phyloP scores from a whole-genome alignment of 1,139 yeast species.

The Pneumocystis canis region DNA sequence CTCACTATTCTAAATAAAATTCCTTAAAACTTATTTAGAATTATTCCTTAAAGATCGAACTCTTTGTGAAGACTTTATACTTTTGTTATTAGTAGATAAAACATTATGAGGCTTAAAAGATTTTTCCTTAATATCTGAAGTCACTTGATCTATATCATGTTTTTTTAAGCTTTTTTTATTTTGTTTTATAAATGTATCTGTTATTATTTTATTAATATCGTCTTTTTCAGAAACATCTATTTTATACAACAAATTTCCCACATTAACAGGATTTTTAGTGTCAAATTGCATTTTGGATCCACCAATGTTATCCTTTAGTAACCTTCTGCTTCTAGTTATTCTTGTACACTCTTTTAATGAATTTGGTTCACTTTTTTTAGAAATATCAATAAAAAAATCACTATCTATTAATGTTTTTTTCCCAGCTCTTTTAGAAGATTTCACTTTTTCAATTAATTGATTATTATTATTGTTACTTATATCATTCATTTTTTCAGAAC shows the following conservation, averaged over 20 bases:
- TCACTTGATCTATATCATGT: neutral
- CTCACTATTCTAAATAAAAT: neutral
- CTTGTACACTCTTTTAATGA: neutral
- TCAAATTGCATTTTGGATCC: neutral
- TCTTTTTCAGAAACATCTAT: neutral
- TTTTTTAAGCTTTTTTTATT: neutral
- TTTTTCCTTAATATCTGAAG: neutral
- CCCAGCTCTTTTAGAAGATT: neutral
- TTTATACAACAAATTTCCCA: neutral
- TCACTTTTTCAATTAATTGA: neutral
- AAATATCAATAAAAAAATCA: neutral
- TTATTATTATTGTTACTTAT: neutral
- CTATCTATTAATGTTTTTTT: neutral
- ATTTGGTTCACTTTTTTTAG: neutral
- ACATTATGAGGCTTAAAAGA: neutral
- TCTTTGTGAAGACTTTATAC: neutral
- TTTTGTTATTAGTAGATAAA: neutral
- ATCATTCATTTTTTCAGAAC: neutral
- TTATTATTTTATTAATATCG: neutral
- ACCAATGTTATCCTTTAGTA: neutral
- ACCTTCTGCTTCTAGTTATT: neutral
- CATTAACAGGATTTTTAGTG: neutral
- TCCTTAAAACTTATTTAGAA: neutral
- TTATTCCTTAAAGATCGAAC: neutral
- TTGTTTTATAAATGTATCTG: neutral